Base-by-base conservation (phyloP, 192 early-diverging fungal genomes). In the Jimgerdemannia flammicorona region DNA sequence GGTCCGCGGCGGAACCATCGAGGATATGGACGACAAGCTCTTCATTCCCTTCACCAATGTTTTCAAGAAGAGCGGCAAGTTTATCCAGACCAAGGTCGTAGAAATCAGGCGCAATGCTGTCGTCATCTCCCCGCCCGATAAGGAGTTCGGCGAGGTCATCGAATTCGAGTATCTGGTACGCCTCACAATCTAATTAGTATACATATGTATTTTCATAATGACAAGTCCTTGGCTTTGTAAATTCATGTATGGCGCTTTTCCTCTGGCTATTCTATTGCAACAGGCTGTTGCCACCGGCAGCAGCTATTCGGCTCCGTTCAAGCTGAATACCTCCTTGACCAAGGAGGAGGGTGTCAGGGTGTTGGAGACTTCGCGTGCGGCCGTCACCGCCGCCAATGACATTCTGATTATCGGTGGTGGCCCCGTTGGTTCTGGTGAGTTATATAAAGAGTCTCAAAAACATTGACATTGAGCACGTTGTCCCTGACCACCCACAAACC, bases 401-500 rank as follows among this genome's bases (percentile, higher is more conserved):
- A 75, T 90, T 54, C 69, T 91, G 8, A 84, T 91, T 59, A 72
- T 90, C 18, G 90, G 90, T 66, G 90, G 89, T 42, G 90, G 90
- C 3, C 79, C 89, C 3, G 86, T 88, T 3, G 90, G 90, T 17
- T 80, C 90, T 63, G 83, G 75, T 76, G 63, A 29, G 70, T 71
- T 44, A 59, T 59, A 10, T 6, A 0, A 59, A 59, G 49, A 14
- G 14, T 59, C 49, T 59, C 49, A 18, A 40, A 70, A 29, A 29
- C 17, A 10, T 14, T 70, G 40, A 41, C 20, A 20, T n/a, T 11
- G 40, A 10, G 69, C 18, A 10, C 18, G 40, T 17, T 70, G 40
- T 17, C 14, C n/a, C 40, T 40, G 40, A 14, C 69, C 11, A 1
- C 17, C 14, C 19, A 70, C 40, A 72, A 14, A 2, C 6, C 43